Evolutionary conservation across 176 grass and related monocot genomes (phyloP), one percentile per base, ranked within the genome.

Genomic region (Hordeum marinum): DNA sequence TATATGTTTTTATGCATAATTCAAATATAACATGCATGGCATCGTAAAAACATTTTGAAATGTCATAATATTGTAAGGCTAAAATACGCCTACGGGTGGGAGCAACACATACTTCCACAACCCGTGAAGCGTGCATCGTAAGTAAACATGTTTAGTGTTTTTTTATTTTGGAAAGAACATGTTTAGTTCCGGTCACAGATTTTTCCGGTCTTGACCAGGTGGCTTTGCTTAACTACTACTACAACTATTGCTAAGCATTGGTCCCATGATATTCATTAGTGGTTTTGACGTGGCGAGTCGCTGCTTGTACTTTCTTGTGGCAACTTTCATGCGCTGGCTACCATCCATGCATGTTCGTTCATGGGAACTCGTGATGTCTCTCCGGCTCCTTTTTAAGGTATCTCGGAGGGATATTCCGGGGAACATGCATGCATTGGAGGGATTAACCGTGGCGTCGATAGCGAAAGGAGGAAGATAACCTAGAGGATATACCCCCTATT

Each of bases 321-420:
- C 39, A 54, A 1, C 63, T 82, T 63, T 57, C 40, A 57, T 36
- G 23, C 18, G 41, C 11, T 8, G 31, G 50, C 9, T 74, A 75
- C 6, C 54, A 26, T 80, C 25, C 25, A 75, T 36, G 43, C 20
- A 75, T 59, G 58, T 40, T 61, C 15, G 74, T 23, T 82, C 34
- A 43, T 78, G 55, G 83, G 41, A 86, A 75, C 80, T 52, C 50
- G 80, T 83, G 75, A 45, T 79, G 84, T 32, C 65, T 83, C 65
- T 57, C 18, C 18, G 2, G 7, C 52, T 12, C 40, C 73, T 73
- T 65, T 89, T 83, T 77, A 65, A 90, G 88, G 84, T 75, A 90
- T 83, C 84, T 65, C 5, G 6, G 3, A 0, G 18, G 89, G 75
- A 87, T 90, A 90, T 90, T 83, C 84, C 6, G 15, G 11, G 37